Evolutionary conservation across 129 eudicot species (phyloP).

Genomic region (Flaveria linearis): DNA sequence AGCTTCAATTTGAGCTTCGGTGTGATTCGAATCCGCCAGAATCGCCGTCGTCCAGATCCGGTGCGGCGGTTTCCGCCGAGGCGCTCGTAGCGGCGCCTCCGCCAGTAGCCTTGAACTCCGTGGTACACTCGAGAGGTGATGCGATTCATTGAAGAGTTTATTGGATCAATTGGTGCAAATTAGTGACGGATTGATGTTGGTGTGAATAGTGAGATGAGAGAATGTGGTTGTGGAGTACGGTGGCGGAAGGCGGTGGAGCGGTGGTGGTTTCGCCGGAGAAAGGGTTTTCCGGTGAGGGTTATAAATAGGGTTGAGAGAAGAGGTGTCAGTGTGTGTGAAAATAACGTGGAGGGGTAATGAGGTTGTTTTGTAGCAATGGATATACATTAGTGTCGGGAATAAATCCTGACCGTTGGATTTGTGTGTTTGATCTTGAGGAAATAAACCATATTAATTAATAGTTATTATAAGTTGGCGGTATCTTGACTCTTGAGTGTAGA

Average conservation of each 20-base stretch:
- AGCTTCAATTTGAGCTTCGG: constrained; percentile 38
- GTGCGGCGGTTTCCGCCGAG: constrained; percentile 35
- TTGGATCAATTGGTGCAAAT: not conserved
- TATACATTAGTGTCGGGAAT: no score
- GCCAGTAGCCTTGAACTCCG: constrained; percentile 62
- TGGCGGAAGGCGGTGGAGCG: not conserved
- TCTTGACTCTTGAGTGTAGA: no score
- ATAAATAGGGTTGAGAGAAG: constrained; percentile 16
- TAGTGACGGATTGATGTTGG: not conserved
- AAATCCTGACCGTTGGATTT: no score
- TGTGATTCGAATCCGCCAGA: constrained; percentile 36
- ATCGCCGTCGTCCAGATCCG: constrained; percentile 22
- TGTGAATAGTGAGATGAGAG: not conserved
- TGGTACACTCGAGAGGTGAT: constrained; percentile 50
- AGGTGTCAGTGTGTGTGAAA: constrained; percentile 1
- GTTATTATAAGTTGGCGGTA: no score
- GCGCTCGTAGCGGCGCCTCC: constrained; percentile 52
- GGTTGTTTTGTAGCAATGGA: constrained; percentile 7
- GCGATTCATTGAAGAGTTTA: constrained; percentile 44
- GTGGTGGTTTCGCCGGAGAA: constrained; percentile 11
- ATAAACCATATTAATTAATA: no score
- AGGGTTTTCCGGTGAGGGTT: not conserved
- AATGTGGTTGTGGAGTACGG: not conserved
- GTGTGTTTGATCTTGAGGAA: no score
- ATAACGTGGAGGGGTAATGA: constrained; percentile 11